Evolutionary conservation across 768 basidiomycete genomes (phyloP), one percentile per base, ranked within the genome.

Genomic region (Termitomyces bulborhizus): DNA sequence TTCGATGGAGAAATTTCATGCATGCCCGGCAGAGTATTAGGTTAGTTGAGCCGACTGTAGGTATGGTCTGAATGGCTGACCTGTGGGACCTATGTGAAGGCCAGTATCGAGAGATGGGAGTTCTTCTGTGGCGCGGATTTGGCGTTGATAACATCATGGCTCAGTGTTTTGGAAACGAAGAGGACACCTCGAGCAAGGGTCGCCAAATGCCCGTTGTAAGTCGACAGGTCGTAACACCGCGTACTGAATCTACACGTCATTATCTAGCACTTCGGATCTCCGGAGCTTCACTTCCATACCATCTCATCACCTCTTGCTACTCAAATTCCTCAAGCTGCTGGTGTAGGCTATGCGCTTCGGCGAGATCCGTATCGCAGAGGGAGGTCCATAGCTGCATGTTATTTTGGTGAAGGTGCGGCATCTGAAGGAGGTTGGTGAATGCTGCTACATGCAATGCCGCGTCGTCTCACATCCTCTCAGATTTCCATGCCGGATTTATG

Each of bases 251-350:
- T n/a, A 60, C 39, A n/a, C 48, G 46, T 53, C 57, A 56, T 16
- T 12, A 1, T 39, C 24, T 29, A 93, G 82, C 94, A 98, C 65
- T 93, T 93, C 68, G 90, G 92, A 13, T 93, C 93, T 5, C 78
- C 80, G 1, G 72, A 83, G 55, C 82, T 88, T 56, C 94, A 96
- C 67, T 96, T 95, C 67, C 90, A 94, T 70, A 92, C 90, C 18
- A 97, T 97, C 57, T 97, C 95, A 3, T 94, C 91, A 6, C 90
- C 94, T 1, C 77, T 98, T 27, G 92, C 89, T 9, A 98, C 95
- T 1, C 94, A 98, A 70, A 91, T 97, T 61, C 93, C 92, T 6
- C 93, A 95, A 69, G 95, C 93, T 24, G 93, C 94, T 0, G 95
- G 94, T 15, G 92, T 96, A 6, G 94, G 82, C 0, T 96, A 90